Base-by-base conservation (phyloP, 1,284 basidiomycete species). In the Phlebopus sp. region DNA sequence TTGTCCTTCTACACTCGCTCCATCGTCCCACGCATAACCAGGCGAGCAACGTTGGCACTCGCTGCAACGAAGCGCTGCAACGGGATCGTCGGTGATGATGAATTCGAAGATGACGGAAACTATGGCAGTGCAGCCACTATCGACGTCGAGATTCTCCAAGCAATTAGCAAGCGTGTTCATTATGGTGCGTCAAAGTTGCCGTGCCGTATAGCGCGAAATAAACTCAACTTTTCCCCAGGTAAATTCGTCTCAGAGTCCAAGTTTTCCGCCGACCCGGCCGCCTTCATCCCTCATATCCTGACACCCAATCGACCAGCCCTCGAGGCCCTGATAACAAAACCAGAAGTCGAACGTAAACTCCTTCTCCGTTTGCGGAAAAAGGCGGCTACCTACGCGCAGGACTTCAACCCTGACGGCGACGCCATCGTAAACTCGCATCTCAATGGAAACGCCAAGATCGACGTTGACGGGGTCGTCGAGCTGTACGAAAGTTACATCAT, bases 171-270 rank as follows among this genome's bases (percentile, higher is more conserved):
- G 69, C 83, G 97, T 31, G 94, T 99, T 44, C 97, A 99, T 69
- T 99, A 97, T 63, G 97, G 95, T 93, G 57, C 51, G 81, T 69
- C 8, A n/a, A 34, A 46, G 11, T 9, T 23, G 14, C 21, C 23
- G 29, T 31, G 13, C 18, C 32, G 13, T 35, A 8, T 8, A 29
- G 27, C 29, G 7, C 32, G 15, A 34, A 11, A 29, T 30, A 44
- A 35, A 21, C 51, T 59, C 9, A 46, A 51, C 23, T 3, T 14
- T 2, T 9, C 25, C 37, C 30, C 64, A 97, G 94, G 96, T 52
- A 98, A 98, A 80, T 99, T 99, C 67, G 97, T 99, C 9, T 92
- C 92, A 4, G 97, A 99, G 70, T 90, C 90, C 46, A 99, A 99
- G 68, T 99, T 99, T 75, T 70, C 81, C 15, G 78, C 82, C 27